Evolutionary conservation across 805 yeast genomes (phyloP), one percentile per base, ranked within the genome.

Genomic region (Cyberlindnera saturnus): DNA sequence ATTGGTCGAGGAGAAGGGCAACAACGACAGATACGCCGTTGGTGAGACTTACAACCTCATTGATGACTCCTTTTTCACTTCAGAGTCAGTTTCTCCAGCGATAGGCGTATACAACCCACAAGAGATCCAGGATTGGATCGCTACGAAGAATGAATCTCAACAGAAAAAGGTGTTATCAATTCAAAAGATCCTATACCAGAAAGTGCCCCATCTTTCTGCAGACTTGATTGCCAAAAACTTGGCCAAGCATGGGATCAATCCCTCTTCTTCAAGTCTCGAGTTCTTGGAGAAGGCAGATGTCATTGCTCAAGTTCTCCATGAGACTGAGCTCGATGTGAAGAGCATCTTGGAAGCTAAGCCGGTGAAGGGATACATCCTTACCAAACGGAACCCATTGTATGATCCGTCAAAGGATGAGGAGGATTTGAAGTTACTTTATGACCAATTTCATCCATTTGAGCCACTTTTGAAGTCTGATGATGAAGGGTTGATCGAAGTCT

Each of bases 171-270:
- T 74, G 0, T 67, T 70, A 13, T 76, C 90, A 0, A 74, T 90
- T 23, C 87, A 84, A 47, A 87, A 86, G 56, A 61, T 86, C 10
- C 61, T 83, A 26, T 83, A 86, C 51, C 68, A 79, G 17, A 79
- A 81, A 48, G 77, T 79, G 2, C 81, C 95, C 17, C 84, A 82
- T 50, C 64, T 90, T 28, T 84, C 96, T 0, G 77, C 91, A 6
- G 96, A 87, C 45, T 65, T 91, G 55, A 72, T 91, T 9, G 82
- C 80, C 37, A 80, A 80, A 46, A 67, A 69, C 23, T 63, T 90
- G 38, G 60, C 60, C 7, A 64, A 64, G 11, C 55, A 61, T 19
- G 78, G 67, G 0, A 60, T 89, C 3, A 67, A 73, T 20, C 74
- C 82, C 1, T 70, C 71, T 13, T 56, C 72, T 34, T 56, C 60